Evolutionary conservation across 1,284 basidiomycete genomes (phyloP).

Genomic region (Meripilus lineatus): DNA sequence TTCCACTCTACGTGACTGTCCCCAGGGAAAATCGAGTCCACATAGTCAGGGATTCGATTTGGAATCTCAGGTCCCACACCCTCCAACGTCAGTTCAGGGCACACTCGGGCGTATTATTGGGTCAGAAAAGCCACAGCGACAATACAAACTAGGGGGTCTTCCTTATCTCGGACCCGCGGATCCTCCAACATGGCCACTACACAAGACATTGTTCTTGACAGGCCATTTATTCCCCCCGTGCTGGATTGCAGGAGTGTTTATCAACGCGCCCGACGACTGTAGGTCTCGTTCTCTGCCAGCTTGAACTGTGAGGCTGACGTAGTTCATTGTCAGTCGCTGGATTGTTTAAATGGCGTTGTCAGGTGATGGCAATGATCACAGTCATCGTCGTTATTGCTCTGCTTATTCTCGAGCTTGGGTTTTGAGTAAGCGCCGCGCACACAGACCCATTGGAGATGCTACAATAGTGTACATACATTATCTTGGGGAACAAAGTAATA

Average conservation of each 20-base stretch:
- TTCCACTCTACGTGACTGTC: too few relatives aligned
- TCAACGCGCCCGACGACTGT: constrained; percentile 16
- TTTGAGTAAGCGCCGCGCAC: too few relatives aligned
- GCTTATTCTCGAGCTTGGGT: constrained; percentile 16
- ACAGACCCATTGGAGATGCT: too few relatives aligned
- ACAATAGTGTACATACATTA: background rate
- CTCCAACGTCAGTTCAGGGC: too few relatives aligned
- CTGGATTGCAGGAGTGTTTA: constrained; percentile 19
- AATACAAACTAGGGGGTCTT: too few relatives aligned
- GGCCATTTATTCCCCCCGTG: constrained; percentile 18
- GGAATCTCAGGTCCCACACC: too few relatives aligned
- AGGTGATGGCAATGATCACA: constrained; percentile 18
- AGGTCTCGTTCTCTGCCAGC: constrained; percentile 3
- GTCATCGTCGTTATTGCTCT: constrained; percentile 13
- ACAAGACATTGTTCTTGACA: constrained; percentile 14
- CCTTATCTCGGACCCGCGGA: too few relatives aligned
- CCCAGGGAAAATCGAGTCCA: too few relatives aligned
- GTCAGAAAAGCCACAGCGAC: too few relatives aligned
- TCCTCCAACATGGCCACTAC: constrained; percentile 14
- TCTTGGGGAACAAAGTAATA: background rate
- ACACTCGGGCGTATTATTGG: too few relatives aligned
- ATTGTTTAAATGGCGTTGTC: constrained; percentile 18
- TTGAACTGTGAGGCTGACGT: background rate
- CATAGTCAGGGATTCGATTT: too few relatives aligned
- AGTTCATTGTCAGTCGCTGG: constrained; percentile 14